Conservation (phyloP, 768 basidiomycete genomes). For the Boletus subcaerulescens region DNA sequence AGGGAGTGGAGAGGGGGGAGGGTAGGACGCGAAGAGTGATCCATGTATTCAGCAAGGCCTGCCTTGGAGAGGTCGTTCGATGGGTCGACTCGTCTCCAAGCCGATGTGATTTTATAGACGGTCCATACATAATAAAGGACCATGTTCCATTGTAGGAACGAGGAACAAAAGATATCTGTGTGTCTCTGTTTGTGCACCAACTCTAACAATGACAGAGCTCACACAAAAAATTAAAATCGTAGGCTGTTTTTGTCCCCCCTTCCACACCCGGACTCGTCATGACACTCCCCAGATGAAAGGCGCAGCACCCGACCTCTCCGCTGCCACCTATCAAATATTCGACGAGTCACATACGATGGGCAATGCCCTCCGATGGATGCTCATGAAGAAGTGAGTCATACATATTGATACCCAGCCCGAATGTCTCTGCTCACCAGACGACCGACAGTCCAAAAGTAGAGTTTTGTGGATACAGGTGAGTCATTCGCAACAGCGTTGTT, state of each 20-base stretch:
- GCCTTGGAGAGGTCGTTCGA: constrained; percentile 8
- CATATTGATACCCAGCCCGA: background rate
- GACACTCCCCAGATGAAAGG: constrained; percentile 69
- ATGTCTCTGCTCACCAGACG: constrained; percentile 5
- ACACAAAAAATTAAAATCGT: constrained; percentile 34
- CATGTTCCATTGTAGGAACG: background rate
- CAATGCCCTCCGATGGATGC: constrained; percentile 93
- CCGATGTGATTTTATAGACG: constrained; percentile 12
- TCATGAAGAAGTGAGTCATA: constrained; percentile 92
- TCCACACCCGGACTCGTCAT: background rate
- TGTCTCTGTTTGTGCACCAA: background rate
- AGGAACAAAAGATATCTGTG: background rate
- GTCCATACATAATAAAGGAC: no score
- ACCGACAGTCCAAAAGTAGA: constrained; percentile 87
- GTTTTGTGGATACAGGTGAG: constrained; percentile 95
- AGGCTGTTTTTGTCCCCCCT: constrained; percentile 3
- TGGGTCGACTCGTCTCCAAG: background rate
- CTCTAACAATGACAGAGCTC: constrained; percentile 24
- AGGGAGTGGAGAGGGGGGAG: constrained; percentile 54
- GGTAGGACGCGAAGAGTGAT: constrained; percentile 40
- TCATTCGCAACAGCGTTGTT: constrained; percentile 1
- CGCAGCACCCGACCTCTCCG: constrained; percentile 74
- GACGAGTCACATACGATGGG: constrained; percentile 97
- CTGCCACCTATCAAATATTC: constrained; percentile 87
- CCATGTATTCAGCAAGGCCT: constrained; percentile 20